phyloP scores from a whole-genome alignment of 345 rosid species.

The Raphanus sativus region DNA sequence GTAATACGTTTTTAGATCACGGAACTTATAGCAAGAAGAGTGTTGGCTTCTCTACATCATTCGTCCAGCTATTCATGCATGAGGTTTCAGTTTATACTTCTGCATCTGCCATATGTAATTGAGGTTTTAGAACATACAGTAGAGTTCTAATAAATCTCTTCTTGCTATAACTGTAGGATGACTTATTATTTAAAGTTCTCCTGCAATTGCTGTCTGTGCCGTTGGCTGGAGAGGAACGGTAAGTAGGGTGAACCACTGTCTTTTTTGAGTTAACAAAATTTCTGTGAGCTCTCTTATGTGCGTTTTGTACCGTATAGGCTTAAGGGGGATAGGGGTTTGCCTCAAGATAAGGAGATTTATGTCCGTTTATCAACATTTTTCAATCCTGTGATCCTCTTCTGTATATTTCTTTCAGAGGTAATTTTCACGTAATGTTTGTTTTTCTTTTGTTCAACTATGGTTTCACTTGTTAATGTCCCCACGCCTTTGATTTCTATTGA shows the following conservation, averaged over 20 bases:
- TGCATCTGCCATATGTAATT: neutral
- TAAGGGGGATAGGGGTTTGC: slow-evolving; percentile 32
- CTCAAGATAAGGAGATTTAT: slow-evolving; percentile 39
- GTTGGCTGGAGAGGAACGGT: slow-evolving; percentile 45
- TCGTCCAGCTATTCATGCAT: slow-evolving; percentile 62
- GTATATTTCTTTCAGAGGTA: slow-evolving; percentile 77
- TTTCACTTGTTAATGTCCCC: neutral
- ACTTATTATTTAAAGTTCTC: slow-evolving; percentile 76
- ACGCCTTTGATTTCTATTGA: slow-evolving; percentile 13
- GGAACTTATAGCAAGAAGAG: slow-evolving; percentile 47
- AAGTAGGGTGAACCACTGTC: slow-evolving; percentile 35
- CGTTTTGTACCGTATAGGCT: slow-evolving; percentile 40
- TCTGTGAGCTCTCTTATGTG: slow-evolving; percentile 11
- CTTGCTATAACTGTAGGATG: slow-evolving; percentile 57
- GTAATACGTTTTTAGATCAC: slow-evolving; percentile 32
- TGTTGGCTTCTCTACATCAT: slow-evolving; percentile 54
- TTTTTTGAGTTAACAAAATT: neutral
- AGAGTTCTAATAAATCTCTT: slow-evolving; percentile 1
- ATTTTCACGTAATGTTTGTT: slow-evolving; percentile 21
- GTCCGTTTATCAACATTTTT: slow-evolving; percentile 50
- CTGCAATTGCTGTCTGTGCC: slow-evolving; percentile 57
- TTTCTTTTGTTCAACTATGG: slow-evolving; percentile 9
- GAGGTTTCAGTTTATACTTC: slow-evolving; percentile 56
- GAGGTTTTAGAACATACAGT: slow-evolving; percentile 4
- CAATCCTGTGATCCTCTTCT: slow-evolving; percentile 68